Evolutionary conservation across 1,139 yeast species (phyloP).

Genomic region (Magnusiomyces sp.): DNA sequence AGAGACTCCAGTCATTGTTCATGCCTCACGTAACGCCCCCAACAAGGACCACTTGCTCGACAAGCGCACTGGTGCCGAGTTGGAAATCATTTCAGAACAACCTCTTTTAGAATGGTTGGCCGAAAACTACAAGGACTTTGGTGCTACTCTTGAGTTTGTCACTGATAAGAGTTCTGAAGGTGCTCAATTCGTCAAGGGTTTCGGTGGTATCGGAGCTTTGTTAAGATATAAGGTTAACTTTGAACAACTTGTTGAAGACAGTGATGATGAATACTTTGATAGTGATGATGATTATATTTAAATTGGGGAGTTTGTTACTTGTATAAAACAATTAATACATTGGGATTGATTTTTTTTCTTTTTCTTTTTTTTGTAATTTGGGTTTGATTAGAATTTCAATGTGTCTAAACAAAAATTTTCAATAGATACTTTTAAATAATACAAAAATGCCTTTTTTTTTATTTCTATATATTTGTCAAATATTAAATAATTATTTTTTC

Average conservation of each 20-base stretch:
- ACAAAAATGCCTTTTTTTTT: neutral
- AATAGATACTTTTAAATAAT: too few relatives aligned
- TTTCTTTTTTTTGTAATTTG: neutral
- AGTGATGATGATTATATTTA: too few relatives aligned
- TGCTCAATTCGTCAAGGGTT: conserved; percentile 94
- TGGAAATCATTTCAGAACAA: conserved; percentile 78
- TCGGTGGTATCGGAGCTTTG: conserved; percentile 97
- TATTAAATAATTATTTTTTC: conserved; percentile 19
- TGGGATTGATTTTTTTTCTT: neutral
- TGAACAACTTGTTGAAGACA: conserved; percentile 85
- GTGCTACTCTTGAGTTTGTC: conserved; percentile 92
- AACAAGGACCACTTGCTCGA: conserved; percentile 65
- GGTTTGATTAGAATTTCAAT: conserved; percentile 5
- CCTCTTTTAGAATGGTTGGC: conserved; percentile 94
- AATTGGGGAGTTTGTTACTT: too few relatives aligned
- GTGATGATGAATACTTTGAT: conserved; percentile 83
- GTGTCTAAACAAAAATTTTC: conserved; percentile 5
- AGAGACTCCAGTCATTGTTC: conserved; percentile 55
- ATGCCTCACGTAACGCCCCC: conserved; percentile 52
- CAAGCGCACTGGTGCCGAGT: conserved; percentile 79
- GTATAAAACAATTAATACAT: neutral
- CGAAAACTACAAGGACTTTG: conserved; percentile 85
- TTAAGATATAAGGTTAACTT: conserved; percentile 94
- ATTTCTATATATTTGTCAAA: conserved; percentile 9
- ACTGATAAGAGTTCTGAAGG: conserved; percentile 97